Evolutionary conservation across 305 asterid genomes (phyloP).

Genomic region (Fraxinus nigra): DNA sequence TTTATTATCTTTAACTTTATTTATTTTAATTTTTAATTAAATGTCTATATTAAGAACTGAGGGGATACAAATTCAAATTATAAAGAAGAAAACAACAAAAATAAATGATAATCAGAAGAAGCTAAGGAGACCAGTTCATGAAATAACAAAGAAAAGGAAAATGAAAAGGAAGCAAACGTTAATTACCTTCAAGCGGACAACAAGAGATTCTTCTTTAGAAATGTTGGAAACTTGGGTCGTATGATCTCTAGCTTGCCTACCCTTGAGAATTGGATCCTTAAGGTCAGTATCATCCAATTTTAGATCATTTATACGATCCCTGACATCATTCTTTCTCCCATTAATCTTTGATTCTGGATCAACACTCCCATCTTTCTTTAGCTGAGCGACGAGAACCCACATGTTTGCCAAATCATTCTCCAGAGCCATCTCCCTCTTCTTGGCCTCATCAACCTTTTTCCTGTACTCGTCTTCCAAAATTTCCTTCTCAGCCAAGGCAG

Average conservation of each 20-base stretch:
- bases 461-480: conserved; percentile 73
- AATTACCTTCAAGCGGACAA: conserved; percentile 74
- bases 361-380: conserved; percentile 66
- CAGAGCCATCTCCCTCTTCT: conserved; percentile 82
- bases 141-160: neutral
- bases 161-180: neutral
- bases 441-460: conserved; percentile 74
- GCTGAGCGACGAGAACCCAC: conserved; percentile 99
- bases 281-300: conserved; percentile 38
- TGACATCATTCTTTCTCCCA: conserved; percentile 36
- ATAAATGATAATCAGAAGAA: neutral
- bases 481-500: conserved; percentile 85
- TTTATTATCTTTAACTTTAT: neutral
- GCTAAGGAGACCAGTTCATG: neutral
- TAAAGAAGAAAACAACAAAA: neutral
- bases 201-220: conserved; percentile 79
- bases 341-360: conserved; percentile 44
- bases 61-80: neutral
- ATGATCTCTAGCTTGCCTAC: conserved; percentile 34
- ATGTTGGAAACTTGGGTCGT: conserved; percentile 36
- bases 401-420: conserved; percentile 96
- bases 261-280: conserved; percentile 36
- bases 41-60: neutral
- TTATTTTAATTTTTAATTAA: neutral
- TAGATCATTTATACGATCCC: conserved; percentile 31